Percentiles rank a stretch among this genome's conserved stretches.
Evolutionary conservation across 306 rosid species (phyloP).

Genomic region (Corylus avellana): DNA sequence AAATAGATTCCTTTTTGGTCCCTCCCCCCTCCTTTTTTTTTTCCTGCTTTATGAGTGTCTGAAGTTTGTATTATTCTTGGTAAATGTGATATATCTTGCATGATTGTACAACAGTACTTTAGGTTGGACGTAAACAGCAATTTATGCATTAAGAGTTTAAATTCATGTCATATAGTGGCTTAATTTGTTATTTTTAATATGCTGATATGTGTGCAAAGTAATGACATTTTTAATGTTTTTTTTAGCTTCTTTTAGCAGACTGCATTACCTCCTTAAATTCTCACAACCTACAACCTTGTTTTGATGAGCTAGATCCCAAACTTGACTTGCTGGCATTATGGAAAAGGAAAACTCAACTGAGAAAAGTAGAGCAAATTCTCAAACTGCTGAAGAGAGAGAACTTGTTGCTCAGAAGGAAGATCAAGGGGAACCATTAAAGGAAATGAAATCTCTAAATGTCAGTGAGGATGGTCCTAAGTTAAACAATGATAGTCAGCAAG

Average conservation of each 20-base stretch:
- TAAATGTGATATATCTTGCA: not conserved
- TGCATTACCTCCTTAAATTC: not conserved
- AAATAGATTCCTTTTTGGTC: not conserved
- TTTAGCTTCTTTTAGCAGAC: conserved; percentile 28
- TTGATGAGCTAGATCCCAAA: conserved; percentile 24
- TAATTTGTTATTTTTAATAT: conserved; percentile 2
- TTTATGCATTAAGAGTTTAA: conserved; percentile 10
- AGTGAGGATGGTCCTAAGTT: conserved; percentile 24
- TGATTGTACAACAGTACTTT: not conserved
- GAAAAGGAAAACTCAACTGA: conserved; percentile 35
- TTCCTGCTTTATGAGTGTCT: not conserved
- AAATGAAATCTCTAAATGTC: conserved; percentile 29
- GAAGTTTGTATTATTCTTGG: not conserved
- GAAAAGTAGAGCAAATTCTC: conserved; percentile 32
- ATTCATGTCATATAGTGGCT: not conserved
- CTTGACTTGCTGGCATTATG: conserved; percentile 37
- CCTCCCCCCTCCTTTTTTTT: too few relatives aligned
- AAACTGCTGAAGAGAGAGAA: conserved; percentile 36
- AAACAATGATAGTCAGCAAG: conserved; percentile 13
- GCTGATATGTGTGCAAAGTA: conserved; percentile 8
- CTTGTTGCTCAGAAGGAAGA: conserved; percentile 29
- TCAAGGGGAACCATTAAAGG: conserved; percentile 31
- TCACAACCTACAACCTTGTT: not conserved
- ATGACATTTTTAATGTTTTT: conserved; percentile 1
- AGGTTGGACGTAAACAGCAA: not conserved